Base-by-base conservation (phyloP, 2,329 filamentous ascomycete species). In the Xylaria sp. region DNA sequence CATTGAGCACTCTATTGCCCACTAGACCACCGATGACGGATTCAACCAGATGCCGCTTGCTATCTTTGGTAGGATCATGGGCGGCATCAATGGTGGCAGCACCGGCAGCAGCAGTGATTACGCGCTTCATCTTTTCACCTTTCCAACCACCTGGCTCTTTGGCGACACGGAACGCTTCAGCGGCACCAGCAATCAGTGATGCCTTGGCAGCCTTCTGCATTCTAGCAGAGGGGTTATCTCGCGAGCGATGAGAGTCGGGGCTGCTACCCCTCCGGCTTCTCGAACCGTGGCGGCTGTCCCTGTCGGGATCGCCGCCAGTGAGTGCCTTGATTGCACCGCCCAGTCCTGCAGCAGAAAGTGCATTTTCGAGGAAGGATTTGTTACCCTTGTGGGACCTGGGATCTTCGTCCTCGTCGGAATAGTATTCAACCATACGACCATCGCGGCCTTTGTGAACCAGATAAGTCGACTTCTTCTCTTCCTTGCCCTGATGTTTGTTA, bases 111-210 rank as follows among this genome's bases (percentile, higher is more conserved):
- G 94, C 94, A 25, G 95, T 97, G 55, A 97, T 86, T 67, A 98
- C 88, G 59, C 95, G 93, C 83, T 94, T 96, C 71, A 94, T 93
- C 81, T 97, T 97, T 69, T 92, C 91, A 42, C 94, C 95, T 70
- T 90, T 91, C 94, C 94, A 97, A 49, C 90, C 88, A 61, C 95
- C 95, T 2, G 93, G 92, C 69, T 96, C 92, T 75, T 95, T 97
- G 77, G 94, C 90, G 63, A 94, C 90, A 68, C 93, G 91, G 85
- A 97, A 97, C 47, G 95, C 95, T 79, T 97, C 94, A 61, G 94
- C 92, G 45, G 94, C 95, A 73, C 94, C 95, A 33, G 95, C 94
- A 53, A 97, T 87, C 44, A 97, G 84, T 22, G 94, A 96, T 38
- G 95, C 94, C 83, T 96, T 95, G 77, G 94, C 93, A 38, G 94